Conservation (phyloP, 2,329 filamentous ascomycete species). For the Colletotrichum nymphaeae region DNA sequence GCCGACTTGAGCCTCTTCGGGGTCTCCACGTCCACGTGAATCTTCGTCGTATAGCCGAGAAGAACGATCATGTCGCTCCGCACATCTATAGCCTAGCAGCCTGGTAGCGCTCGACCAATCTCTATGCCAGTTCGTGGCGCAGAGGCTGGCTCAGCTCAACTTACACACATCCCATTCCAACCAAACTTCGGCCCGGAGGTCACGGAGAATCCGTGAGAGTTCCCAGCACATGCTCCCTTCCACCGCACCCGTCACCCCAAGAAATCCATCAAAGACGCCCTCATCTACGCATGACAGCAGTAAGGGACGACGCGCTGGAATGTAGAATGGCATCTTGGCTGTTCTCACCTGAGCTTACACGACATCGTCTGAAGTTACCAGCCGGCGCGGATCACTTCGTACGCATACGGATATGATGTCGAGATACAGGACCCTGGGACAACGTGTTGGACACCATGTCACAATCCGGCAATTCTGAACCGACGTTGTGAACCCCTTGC, state of each 20-base stretch:
- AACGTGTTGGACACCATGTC: slow-evolving; percentile 1
- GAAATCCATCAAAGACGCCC: slow-evolving; percentile 6
- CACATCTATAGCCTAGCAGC: not conserved
- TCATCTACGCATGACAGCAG: slow-evolving; percentile 7
- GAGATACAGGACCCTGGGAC: not conserved
- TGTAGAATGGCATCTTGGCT: not conserved
- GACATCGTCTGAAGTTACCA: slow-evolving; percentile 15
- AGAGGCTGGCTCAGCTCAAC: not conserved
- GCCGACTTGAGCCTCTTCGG: slow-evolving; percentile 4
- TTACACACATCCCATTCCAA: slow-evolving; percentile 9
- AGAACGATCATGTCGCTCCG: not conserved
- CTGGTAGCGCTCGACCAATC: not conserved
- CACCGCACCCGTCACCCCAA: slow-evolving; percentile 10
- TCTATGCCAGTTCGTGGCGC: slow-evolving; percentile 7
- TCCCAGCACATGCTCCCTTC: not conserved
- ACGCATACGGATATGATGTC: not conserved
- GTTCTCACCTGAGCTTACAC: not conserved
- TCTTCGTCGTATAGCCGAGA: slow-evolving; percentile 1
- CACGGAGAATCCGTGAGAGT: not conserved
- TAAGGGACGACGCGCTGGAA: slow-evolving; percentile 32
- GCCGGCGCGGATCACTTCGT: not conserved
- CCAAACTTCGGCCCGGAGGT: not conserved
- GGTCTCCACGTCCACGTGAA: slow-evolving; percentile 19
- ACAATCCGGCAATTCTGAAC: not conserved
- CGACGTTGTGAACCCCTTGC: not conserved